Base-by-base conservation (phyloP, 2,329 filamentous ascomycete genomes). In the Talaromyces sp. region DNA sequence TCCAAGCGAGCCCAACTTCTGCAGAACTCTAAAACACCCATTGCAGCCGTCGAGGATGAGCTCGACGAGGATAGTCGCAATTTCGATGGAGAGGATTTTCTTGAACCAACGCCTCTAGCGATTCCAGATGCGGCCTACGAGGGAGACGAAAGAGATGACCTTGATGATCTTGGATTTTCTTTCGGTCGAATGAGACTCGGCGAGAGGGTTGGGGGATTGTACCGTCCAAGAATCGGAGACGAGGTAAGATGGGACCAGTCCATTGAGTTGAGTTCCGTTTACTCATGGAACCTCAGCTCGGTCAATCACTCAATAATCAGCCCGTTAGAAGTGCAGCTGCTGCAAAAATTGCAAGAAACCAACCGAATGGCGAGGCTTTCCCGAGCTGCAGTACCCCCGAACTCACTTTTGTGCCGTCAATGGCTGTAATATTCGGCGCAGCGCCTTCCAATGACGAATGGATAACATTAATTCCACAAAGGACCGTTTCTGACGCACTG, bases 401-500 rank as follows among this genome's bases (percentile, higher is more conserved):
- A 24, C 21, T 19, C 21, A 48, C 21, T 48, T 48, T 24, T 24
- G 43, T 48, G n/a, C 43, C 43, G 9, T 24, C 43, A 21, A 48
- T 48, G 43, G 19, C 43, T 24, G 11, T 48, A 21, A 48, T 48
- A 48, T 24, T 48, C n/a, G 43, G 43, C 11, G 43, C 43, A 12
- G 21, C 8, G 9, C n/a, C 43, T 11, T 48, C 43, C 3, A 24
- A 48, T 24, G 43, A 24, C 43, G 43, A 48, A 12, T 48, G 43
- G 80, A 1, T 70, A 89, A 4, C 76, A 27, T 85, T 87, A 63
- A 74, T 91, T 8, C 88, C 88, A 0, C 77, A 81, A 3, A 80
- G 80, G 60, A 69, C 74, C 11, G 77, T 82, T 3, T 84, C 85
- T 3, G 84, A 90, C 69, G 78, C 79, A 31, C 76, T 92, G 1